Base-by-base conservation (phyloP, 805 yeast genomes). In the Danielia oregonensis region DNA sequence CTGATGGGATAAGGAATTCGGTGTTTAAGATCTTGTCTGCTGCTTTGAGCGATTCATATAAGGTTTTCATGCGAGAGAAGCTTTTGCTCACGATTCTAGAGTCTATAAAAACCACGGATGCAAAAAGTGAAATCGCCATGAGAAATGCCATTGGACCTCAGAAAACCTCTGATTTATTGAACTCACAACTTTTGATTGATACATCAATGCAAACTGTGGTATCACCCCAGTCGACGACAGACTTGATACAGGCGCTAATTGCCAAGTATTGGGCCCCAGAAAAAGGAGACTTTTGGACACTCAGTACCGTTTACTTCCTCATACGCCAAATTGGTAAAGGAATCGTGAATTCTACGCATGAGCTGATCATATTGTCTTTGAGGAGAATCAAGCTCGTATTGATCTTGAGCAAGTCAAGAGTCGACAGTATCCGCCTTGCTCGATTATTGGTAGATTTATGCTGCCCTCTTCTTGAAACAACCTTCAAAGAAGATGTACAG, bases 71-170 rank as follows among this genome's bases (percentile, higher is more conserved):
- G 26, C 35, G 37, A 19, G 48, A 49, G 10, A 57, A 54, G 25
- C 40, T 64, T 4, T 41, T 53, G 1, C 38, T 72, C 9, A 61
- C 67, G 4, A 49, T 69, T 1, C 46, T 50, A 23, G 67, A 68
- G 24, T 44, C 71, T 14, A 30, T 78, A 4, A 49, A 52, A 15
- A 44, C 62, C 15, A 60, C 69, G 11, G 78, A 76, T 39, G 52
- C 67, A 13, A 54, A 65, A 0, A 49, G 54, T 6, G 69, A 62
- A 21, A 12, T 26, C 0, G 40, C 33, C 1, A 25, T 43, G 11
- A 32, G 14, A 7, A 33, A 32, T 3, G 46, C 41, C 1, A 3
- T 36, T 6, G n/a, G 21, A 9, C 28, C 18, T 7, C 5, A 2
- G 10, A 4, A 7, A 9, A 9, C 22, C 6, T 6, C 6, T 19